Evolutionary conservation across 306 rosid genomes (phyloP).

Genomic region (Urtica urens): DNA sequence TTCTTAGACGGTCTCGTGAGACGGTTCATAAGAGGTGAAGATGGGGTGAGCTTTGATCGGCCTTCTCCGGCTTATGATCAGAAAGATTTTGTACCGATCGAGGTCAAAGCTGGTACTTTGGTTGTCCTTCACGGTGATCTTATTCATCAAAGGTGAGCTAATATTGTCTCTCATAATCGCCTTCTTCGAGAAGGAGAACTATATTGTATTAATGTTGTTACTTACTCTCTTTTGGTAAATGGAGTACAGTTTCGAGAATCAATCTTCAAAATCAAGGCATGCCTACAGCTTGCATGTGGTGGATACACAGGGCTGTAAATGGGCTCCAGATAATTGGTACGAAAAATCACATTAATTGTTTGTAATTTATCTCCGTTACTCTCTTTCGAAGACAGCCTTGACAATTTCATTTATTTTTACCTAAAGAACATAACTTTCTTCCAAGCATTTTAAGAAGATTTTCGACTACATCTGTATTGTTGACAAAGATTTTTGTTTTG

Average conservation of each 20-base stretch:
- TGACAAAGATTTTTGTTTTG: too few relatives aligned
- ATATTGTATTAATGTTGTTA: neutral
- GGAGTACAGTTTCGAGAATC: constrained; percentile 75
- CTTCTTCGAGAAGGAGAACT: constrained; percentile 1
- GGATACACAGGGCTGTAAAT: constrained; percentile 81
- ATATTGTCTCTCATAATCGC: constrained; percentile 1
- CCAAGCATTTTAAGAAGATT: too few relatives aligned
- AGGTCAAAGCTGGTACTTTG: constrained; percentile 85
- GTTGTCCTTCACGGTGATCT: constrained; percentile 89
- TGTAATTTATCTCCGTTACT: neutral
- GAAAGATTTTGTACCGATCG: constrained; percentile 78
- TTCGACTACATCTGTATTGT: too few relatives aligned
- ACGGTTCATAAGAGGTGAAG: constrained; percentile 66
- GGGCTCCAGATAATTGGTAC: constrained; percentile 91
- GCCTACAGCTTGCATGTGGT: constrained; percentile 83
- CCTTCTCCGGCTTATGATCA: constrained; percentile 61
- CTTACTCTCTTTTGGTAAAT: constrained; percentile 9
- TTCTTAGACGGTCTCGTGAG: constrained; percentile 76
- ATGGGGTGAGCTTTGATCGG: constrained; percentile 65
- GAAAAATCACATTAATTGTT: constrained; percentile 4
- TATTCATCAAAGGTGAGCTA: constrained; percentile 86
- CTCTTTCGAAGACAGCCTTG: neutral
- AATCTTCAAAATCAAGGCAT: constrained; percentile 83
- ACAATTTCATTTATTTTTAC: neutral
- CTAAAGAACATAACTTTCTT: too few relatives aligned